phyloP scores from a whole-genome alignment of 768 basidiomycete species.

The Hortiboletus campestris region DNA sequence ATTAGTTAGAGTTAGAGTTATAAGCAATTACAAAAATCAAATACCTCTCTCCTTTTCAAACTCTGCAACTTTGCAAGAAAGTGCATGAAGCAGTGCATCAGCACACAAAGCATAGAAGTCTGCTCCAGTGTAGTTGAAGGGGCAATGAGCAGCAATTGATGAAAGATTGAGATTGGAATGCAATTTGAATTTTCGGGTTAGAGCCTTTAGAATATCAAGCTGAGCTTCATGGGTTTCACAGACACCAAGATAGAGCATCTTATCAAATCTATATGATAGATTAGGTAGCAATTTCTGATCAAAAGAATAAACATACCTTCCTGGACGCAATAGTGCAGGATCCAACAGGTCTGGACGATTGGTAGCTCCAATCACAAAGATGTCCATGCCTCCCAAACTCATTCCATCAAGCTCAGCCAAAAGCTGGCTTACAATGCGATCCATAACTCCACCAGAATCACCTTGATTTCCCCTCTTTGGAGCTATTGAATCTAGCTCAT shows the following conservation, averaged over 20 bases:
- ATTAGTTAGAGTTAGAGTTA: not conserved
- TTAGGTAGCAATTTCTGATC: not conserved
- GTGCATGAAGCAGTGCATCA: slow-evolving; percentile 93
- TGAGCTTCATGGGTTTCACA: slow-evolving; percentile 84
- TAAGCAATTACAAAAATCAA: not conserved
- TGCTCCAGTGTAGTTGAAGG: slow-evolving; percentile 95
- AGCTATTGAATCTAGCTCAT: slow-evolving; percentile 92
- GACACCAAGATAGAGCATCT: slow-evolving; percentile 94
- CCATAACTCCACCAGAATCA: slow-evolving; percentile 97
- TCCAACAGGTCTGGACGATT: slow-evolving; percentile 93
- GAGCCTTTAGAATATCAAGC: slow-evolving; percentile 78
- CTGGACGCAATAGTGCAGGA: slow-evolving; percentile 84
- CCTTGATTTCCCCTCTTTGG: slow-evolving; percentile 94
- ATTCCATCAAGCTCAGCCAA: slow-evolving; percentile 94
- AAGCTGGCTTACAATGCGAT: slow-evolving; percentile 93
- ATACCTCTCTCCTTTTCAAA: slow-evolving; percentile 75
- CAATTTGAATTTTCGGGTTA: slow-evolving; percentile 90
- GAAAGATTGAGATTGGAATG: slow-evolving; percentile 63
- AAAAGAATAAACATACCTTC: slow-evolving; percentile 51
- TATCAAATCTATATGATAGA: slow-evolving; percentile 73
- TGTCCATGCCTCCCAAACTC: slow-evolving; percentile 62
- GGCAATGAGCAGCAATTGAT: slow-evolving; percentile 67
- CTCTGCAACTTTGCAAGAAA: slow-evolving; percentile 81
- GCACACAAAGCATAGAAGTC: slow-evolving; percentile 98
- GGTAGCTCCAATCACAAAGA: slow-evolving; percentile 95